Evolutionary conservation across 2,329 filamentous ascomycete genomes (phyloP), one percentile per base, ranked within the genome.

Genomic region (Chaetomiaceae sp.): DNA sequence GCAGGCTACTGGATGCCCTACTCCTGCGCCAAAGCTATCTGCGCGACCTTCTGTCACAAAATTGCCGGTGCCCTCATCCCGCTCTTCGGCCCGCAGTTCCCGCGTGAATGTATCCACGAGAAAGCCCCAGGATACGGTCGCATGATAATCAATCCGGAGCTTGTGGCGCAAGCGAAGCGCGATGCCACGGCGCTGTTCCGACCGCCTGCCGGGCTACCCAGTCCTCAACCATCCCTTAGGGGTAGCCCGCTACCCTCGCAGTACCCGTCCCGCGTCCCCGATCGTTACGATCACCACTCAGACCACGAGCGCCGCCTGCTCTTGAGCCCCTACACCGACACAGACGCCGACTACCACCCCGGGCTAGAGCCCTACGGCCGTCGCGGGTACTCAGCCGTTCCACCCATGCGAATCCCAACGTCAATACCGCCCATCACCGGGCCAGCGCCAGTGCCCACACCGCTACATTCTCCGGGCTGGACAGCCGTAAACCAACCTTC

Each of bases 1-100:
- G n/a, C 40, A 95, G 90, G 94, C 30, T 99, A 97, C 70, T 99
- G 94, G 94, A 90, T 97, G 81, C 92, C 92, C 2, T 97, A 85
- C 64, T 74, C 82, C 34, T 95, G 90, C 61, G 94, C 94, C 42
- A 87, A 81, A 69, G 90, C 90, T 10, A 75, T 99, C 47, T 95
- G 91, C 64, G 81, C 89, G 4, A 96, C 89, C 1, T 97, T 97
- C 68, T 97, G 92, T 72, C 84, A 85, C 67, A 74, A 80, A 32
- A 95, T 99, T 57, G 85, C 92, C 13, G 85, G 85, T 53, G 91
- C 88, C 0, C 73, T 99, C 50, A 94, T 94, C 8, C 94, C 94
- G 5, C 77, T 99, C 55, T 99, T 99, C 67, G 94, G 94, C 0
- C 80, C 84, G 11, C 79, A 83, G 36, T 99, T 99, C 66, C 85